Percentiles rank a stretch among this genome's conserved stretches.
Evolutionary conservation across 2,329 filamentous ascomycete genomes (phyloP).

Genomic region (Phialophora expanda): DNA sequence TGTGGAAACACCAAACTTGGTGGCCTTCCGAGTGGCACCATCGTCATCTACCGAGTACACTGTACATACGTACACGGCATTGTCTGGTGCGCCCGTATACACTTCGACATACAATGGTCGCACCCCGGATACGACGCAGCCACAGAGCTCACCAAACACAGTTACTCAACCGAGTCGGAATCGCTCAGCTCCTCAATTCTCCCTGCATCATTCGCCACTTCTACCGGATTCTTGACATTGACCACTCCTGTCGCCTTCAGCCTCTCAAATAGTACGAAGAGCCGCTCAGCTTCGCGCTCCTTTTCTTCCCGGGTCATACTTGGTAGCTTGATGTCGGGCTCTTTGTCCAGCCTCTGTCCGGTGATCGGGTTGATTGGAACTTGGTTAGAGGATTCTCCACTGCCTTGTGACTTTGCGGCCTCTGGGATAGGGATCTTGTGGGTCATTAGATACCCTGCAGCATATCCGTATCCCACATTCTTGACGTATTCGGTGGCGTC

Average conservation of each 20-base stretch:
- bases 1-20: neutral
- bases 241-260: constrained; percentile 77
- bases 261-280: constrained; percentile 92
- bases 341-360: constrained; percentile 74
- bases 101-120: no score
- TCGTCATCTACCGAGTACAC: constrained; percentile 1
- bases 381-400: constrained; percentile 21
- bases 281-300: constrained; percentile 82
- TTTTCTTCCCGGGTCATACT: constrained; percentile 93
- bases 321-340: constrained; percentile 54
- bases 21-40: constrained; percentile 35
- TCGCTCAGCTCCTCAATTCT: constrained; percentile 60
- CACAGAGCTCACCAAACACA: neutral
- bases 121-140: no score
- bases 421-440: constrained; percentile 80
- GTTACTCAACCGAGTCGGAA: constrained; percentile 24
- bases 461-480: constrained; percentile 94
- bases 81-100: neutral
- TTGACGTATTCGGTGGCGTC: constrained; percentile 80
- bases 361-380: constrained; percentile 78
- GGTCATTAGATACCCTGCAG: constrained; percentile 85
- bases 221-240: constrained; percentile 78
- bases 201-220: constrained; percentile 70
- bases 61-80: no score
- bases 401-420: constrained; percentile 57